Conservation (phyloP, 306 rosid genomes). For the Malus sieversii region DNA sequence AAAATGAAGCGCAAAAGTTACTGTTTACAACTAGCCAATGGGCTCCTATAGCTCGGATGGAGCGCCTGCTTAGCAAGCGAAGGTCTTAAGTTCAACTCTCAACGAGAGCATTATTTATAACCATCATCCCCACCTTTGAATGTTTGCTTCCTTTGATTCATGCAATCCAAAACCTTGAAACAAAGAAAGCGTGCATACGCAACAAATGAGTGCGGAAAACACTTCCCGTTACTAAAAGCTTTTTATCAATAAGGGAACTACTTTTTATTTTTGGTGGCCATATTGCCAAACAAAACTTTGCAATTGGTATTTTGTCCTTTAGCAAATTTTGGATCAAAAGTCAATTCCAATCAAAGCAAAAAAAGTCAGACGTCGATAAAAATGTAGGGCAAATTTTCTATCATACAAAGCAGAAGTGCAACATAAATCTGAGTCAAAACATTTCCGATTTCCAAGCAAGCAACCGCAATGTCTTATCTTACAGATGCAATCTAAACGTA, state of each 20-base stretch:
- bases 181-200: no score
- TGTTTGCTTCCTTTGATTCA: neutral
- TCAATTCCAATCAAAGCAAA: no score
- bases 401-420: neutral
- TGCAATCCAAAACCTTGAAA: no score
- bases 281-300: no score
- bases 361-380: neutral
- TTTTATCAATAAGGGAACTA: no score
- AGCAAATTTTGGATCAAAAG: neutral
- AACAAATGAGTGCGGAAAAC: no score
- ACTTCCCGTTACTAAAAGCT: no score
- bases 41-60: neutral
- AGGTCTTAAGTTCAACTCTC: neutral
- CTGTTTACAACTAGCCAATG: neutral
- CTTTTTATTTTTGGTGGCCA: no score
- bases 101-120: neutral
- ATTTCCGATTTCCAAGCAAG: neutral
- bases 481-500: neutral
- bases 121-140: no score
- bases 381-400: neutral
- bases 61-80: neutral
- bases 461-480: neutral
- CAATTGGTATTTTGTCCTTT: no score
- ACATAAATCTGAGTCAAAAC: neutral
- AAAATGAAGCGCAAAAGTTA: no score